These are phyloP conservation scores for Pseudocercospora crystallina DNA, from an alignment of 2,329 filamentous ascomycete species.

Conservation along the genomic window DNA sequence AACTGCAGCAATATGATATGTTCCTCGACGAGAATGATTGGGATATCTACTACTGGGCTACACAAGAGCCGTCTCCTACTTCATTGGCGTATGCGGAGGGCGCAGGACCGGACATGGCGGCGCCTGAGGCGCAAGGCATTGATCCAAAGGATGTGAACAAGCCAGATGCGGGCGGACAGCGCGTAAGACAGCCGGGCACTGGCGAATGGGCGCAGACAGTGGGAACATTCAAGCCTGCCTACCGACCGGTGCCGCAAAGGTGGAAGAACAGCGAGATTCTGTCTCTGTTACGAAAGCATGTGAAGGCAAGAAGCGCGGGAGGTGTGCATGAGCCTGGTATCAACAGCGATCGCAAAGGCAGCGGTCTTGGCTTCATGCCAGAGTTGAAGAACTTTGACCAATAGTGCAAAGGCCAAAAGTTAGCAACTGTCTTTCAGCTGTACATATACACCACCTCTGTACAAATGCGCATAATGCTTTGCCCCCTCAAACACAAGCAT, in stretches of 20 bases:
- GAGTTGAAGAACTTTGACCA: constrained; percentile 49
- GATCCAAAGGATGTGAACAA: constrained; percentile 23
- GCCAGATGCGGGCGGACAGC: constrained; percentile 32
- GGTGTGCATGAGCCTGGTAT: constrained; percentile 43
- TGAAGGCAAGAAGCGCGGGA: constrained; percentile 66
- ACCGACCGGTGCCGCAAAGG: constrained; percentile 80
- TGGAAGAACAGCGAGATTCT: constrained; percentile 86
- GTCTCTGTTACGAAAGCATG: constrained; percentile 73
- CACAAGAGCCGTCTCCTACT: constrained; percentile 70
- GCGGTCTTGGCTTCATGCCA: constrained; percentile 53
- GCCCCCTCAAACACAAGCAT: too few species aligned
- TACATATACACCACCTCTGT: too few species aligned
- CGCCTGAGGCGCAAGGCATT: constrained; percentile 47
- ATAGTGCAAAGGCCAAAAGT: not conserved
- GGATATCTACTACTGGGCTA: constrained; percentile 99
- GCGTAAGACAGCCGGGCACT: constrained; percentile 53
- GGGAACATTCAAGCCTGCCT: constrained; percentile 89
- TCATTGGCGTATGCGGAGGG: constrained; percentile 58
- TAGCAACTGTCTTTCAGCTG: too few species aligned
- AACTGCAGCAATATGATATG: constrained; percentile 80
- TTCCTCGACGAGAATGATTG: constrained; percentile 99
- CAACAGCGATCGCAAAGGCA: constrained; percentile 36
- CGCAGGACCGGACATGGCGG: constrained; percentile 45
- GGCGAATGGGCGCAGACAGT: constrained; percentile 98
- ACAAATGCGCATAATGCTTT: too few species aligned